Percentiles rank a stretch among this genome's conserved stretches.
These are phyloP conservation scores for Naganishia randhawae DNA, from an alignment of 768 basidiomycete genomes.

Conservation along the genomic window DNA sequence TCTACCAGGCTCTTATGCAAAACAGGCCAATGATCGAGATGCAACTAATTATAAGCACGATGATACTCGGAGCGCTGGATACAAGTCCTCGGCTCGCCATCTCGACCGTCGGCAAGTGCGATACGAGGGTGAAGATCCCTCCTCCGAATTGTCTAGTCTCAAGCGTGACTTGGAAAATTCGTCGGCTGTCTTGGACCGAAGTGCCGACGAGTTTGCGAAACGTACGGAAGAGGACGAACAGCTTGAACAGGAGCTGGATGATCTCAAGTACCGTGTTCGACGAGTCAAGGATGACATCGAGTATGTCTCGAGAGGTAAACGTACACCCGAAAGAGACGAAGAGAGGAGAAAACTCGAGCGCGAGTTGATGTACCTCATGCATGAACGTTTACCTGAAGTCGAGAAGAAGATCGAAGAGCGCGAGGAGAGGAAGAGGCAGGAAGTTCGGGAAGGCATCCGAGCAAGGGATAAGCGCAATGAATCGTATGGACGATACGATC, in stretches of 20 bases:
- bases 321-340: constrained; percentile 70
- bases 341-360: constrained; percentile 82
- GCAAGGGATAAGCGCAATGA: constrained; percentile 83
- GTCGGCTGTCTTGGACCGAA: constrained; percentile 72
- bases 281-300: constrained; percentile 88
- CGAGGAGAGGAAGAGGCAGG: constrained; percentile 70
- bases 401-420: constrained; percentile 76
- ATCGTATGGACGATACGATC: constrained; percentile 56
- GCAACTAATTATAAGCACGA: constrained; percentile 87
- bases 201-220: constrained; percentile 61
- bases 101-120: constrained; percentile 79
- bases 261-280: constrained; percentile 76
- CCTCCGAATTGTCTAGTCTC: constrained; percentile 73
- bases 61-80: constrained; percentile 63
- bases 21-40: constrained; percentile 56
- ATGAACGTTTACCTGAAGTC: constrained; percentile 85
- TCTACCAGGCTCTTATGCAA: constrained; percentile 27
- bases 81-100: constrained; percentile 76
- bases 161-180: constrained; percentile 76
- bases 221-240: constrained; percentile 78
- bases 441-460: constrained; percentile 71
- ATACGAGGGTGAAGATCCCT: constrained; percentile 62
- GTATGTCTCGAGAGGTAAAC: constrained; percentile 71
- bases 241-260: constrained; percentile 83
- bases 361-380: constrained; percentile 77